Evolutionary conservation across 129 eudicot species (phyloP), one percentile per base, ranked within the genome.

Genomic region (Solidago caesia): DNA sequence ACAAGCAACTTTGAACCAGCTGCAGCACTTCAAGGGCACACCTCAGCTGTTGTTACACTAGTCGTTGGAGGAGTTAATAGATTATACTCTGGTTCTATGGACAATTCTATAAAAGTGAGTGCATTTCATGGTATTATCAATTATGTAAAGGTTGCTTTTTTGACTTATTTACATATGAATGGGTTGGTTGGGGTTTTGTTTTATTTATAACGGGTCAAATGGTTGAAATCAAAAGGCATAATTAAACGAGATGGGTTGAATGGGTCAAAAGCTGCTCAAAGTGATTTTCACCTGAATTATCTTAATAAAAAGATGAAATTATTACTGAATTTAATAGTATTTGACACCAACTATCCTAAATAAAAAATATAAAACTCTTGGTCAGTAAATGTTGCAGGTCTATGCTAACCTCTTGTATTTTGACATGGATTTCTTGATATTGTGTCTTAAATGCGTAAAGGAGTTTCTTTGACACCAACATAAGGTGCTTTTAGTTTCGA

Each of bases 11-110:
- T 94, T 88, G 98, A 94, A 82, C 98, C 98, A 44, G 96, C 91
- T 80, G 91, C 96, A 64, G 82, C 97, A 74, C 97, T 90, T 75
- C 85, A 67, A 75, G 98, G 98, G 44, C 98, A 94, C 76, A 88
- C 85, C 1, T 89, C 79, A 56, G 85, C 96, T 81, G 97, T 94
- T 47, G 91, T 94, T 74, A 83, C 97, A 41, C 80, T 94, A 63
- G 90, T 90, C 16, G 98, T 94, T 77, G 98, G 98, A 71, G 98
- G 98, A 71, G 98, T 93, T 41, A 90, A 85, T 71, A 88, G 92
- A 78, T 75, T 94, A 8, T 94, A 88, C 82, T 94, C 98, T 76
- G 98, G 98, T 72, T 94, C 98, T 6, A 94, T 94, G 98, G 98
- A 94, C 68, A 81, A 88, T 47, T 83, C 93, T 52, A 90, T 94